phyloP scores from a whole-genome alignment of 208 protist genomes.

The Acanthamoeba culbertsoni region DNA sequence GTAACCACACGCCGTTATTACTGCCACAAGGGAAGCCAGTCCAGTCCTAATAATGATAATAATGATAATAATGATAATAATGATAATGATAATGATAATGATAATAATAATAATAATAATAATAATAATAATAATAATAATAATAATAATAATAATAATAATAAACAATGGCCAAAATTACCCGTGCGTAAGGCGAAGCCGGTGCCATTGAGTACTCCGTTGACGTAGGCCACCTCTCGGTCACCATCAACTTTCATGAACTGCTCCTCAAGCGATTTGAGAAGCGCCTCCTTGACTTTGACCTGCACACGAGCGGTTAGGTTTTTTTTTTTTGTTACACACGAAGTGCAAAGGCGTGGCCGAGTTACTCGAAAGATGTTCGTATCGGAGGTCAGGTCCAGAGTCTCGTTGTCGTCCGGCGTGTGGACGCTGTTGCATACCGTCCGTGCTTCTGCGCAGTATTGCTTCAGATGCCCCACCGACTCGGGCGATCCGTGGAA shows the following conservation, averaged over 20 bases:
- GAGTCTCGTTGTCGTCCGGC: neutral
- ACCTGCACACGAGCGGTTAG: neutral
- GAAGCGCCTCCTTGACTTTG: constrained; percentile 46
- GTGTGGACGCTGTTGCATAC: constrained; percentile 21
- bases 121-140: too few relatives aligned
- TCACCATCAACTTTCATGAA: constrained; percentile 38
- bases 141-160: too few relatives aligned
- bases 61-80: too few relatives aligned
- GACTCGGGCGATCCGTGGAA: constrained; percentile 1
- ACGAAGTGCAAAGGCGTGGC: neutral
- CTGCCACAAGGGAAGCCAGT: too few relatives aligned
- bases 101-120: too few relatives aligned
- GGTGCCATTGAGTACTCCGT: neutral
- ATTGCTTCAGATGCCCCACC: constrained; percentile 8
- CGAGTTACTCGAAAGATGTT: constrained; percentile 26
- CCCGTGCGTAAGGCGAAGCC: neutral
- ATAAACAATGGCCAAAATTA: neutral
- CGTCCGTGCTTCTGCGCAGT: neutral
- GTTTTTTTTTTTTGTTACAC: too few relatives aligned
- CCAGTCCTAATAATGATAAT: too few relatives aligned
- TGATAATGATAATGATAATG: too few relatives aligned
- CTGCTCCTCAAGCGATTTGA: constrained; percentile 45
- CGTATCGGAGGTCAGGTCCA: constrained; percentile 56
- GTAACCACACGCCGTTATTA: too few relatives aligned
- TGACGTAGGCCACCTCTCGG: constrained; percentile 52